Evolutionary conservation across 106 monocot genomes (phyloP).

Genomic region (Vanilla planifolia): DNA sequence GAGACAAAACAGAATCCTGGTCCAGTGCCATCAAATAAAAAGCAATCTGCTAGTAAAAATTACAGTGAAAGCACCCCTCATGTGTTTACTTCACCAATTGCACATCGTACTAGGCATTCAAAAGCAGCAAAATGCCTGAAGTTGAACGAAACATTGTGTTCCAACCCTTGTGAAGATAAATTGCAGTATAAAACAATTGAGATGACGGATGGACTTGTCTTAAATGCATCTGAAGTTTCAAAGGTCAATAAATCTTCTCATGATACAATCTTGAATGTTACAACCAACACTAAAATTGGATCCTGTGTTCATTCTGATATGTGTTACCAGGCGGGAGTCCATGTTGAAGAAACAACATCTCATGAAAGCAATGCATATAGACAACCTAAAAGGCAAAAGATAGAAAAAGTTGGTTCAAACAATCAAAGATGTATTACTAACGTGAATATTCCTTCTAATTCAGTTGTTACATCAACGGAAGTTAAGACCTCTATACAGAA

Average conservation of each 20-base stretch:
- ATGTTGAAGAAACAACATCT: conserved; percentile 7
- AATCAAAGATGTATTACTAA: conserved; percentile 6
- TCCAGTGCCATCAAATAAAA: conserved; percentile 2
- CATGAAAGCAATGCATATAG: conserved; percentile 4
- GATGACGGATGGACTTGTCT: conserved; percentile 8
- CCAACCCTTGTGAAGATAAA: not conserved
- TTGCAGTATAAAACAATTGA: conserved; percentile 6
- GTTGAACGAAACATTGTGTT: conserved; percentile 3
- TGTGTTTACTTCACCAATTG: conserved; percentile 28
- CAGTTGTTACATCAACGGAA: not conserved
- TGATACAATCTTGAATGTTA: no score
- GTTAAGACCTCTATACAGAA: conserved; percentile 5
- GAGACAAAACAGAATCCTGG: not conserved
- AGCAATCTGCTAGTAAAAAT: conserved; percentile 13
- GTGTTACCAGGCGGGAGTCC: conserved; percentile 6
- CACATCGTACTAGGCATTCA: conserved; percentile 42
- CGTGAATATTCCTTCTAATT: conserved; percentile 9
- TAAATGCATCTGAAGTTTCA: conserved; percentile 8
- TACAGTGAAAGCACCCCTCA: conserved; percentile 2
- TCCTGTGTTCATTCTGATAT: conserved; percentile 1
- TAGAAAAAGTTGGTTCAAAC: conserved; percentile 8
- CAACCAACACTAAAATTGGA: no score
- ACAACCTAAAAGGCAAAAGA: conserved; percentile 47
- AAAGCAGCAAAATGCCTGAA: conserved; percentile 9
- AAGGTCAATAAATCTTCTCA: conserved; percentile 11